These are phyloP conservation scores for Protoeuglena noctilucae DNA, from an alignment of 139 green algal species.

Conservation along the genomic window DNA sequence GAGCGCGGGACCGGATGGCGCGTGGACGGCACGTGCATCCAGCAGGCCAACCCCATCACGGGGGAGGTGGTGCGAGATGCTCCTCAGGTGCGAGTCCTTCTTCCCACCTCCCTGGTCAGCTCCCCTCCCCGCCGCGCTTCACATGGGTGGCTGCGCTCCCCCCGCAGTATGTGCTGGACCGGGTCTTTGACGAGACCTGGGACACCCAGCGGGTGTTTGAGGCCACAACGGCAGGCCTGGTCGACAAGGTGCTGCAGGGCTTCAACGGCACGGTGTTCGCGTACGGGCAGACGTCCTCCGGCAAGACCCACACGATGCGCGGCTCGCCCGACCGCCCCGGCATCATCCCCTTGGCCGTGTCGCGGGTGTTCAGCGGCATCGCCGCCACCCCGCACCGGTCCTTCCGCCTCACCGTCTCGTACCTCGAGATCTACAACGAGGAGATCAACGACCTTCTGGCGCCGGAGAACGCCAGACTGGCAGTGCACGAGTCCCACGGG, in stretches of 20 bases:
- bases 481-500: constrained; percentile 67
- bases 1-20: constrained; percentile 39
- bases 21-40: constrained; percentile 34
- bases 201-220: constrained; percentile 37
- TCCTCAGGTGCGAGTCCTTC: not conserved
- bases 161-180: not conserved
- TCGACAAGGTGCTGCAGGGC: constrained; percentile 58
- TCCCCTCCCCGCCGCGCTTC: too few relatives aligned
- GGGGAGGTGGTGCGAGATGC: not conserved
- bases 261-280: constrained; percentile 92
- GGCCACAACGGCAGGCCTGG: constrained; percentile 29
- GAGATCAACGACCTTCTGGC: constrained; percentile 87
- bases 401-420: constrained; percentile 87
- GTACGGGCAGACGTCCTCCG: constrained; percentile 86
- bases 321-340: constrained; percentile 39
- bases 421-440: constrained; percentile 99
- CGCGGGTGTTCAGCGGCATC: constrained; percentile 65
- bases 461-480: constrained; percentile 54
- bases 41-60: not conserved
- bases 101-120: too few relatives aligned
- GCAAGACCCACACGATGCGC: constrained; percentile 94
- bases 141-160: too few relatives aligned
- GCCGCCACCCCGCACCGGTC: constrained; percentile 39
- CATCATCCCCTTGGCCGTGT: constrained; percentile 66
- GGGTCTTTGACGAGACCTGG: constrained; percentile 1